Evolutionary conservation across 2,329 filamentous ascomycete genomes (phyloP), one percentile per base, ranked within the genome.

Genomic region (Colletotrichum tofieldiae): DNA sequence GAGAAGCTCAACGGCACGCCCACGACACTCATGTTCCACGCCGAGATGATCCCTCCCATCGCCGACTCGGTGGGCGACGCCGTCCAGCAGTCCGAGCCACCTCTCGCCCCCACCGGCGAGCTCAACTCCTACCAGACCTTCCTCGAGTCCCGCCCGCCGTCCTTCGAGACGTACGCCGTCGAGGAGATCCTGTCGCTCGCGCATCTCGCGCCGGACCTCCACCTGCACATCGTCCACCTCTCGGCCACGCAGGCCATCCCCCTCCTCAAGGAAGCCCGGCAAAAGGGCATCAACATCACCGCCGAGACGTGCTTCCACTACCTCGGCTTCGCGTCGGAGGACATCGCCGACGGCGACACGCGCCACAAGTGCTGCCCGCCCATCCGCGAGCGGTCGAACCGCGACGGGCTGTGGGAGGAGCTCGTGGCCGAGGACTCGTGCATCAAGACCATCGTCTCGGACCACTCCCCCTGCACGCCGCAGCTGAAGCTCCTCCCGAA

Each of bases 21-120:
- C 23, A 98, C 96, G 2, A 97, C 95, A 0, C 91, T 98, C 77
- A 98, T 99, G 96, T 99, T 99, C 85, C 96, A 99, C 80, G 96
- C 96, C 68, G 96, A 99, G 83, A 98, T 98, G 95, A 92, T 97
- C 16, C 95, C 96, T n/a, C 94, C 94, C 23, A 93, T 95, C 75
- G 84, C 93, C 61, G 90, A 91, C 75, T 95, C 94, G 0, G 93
- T 95, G 2, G 93, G 93, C 65, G 94, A 96, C 80, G 90, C 91
- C 35, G 91, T 94, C 5, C 92, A 94, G 77, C 83, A 84, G 35
- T 93, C 93, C 0, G 86, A 89, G 8, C 90, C 94, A 23, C 93
- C 94, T 0, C 84, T 93, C 8, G 89, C 89, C 0, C 94, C 94
- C 5, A 87, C 88, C 37, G 94, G 94, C 20, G 90, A 93, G 14